Percentiles rank a stretch among this genome's conserved stretches.
Evolutionary conservation across 345 rosid species (phyloP).

Genomic region (Sonneratia caseolaris): DNA sequence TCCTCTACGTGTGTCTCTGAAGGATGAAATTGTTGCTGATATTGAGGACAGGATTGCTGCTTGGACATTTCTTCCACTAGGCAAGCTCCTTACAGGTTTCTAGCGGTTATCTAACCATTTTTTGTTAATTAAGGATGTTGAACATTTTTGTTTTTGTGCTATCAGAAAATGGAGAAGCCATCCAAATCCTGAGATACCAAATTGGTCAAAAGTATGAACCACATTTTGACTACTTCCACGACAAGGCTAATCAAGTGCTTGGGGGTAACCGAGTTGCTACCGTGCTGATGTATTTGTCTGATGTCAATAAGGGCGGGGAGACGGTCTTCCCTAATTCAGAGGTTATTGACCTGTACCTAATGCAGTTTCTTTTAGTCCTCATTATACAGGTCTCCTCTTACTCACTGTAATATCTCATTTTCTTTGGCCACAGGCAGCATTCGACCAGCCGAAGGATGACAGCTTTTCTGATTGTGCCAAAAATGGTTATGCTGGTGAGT

Average conservation of each 20-base stretch:
- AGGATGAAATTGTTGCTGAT: slow-evolving; percentile 74
- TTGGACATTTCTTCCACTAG: slow-evolving; percentile 88
- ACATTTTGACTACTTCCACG: slow-evolving; percentile 79
- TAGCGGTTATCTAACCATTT: not conserved
- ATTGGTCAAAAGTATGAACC: slow-evolving; percentile 90
- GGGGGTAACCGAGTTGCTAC: slow-evolving; percentile 94
- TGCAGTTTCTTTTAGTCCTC: not conserved
- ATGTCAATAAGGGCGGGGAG: slow-evolving; percentile 76
- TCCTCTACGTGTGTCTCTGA: slow-evolving; percentile 14
- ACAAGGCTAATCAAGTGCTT: slow-evolving; percentile 39
- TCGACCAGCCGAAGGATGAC: slow-evolving; percentile 46
- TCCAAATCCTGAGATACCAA: slow-evolving; percentile 83
- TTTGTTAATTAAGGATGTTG: not conserved
- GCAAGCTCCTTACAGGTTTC: slow-evolving; percentile 19
- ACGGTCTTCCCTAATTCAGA: slow-evolving; percentile 69
- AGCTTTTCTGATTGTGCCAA: slow-evolving; percentile 81
- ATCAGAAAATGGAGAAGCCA: slow-evolving; percentile 87
- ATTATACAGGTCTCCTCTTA: not conserved
- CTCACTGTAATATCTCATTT: not conserved
- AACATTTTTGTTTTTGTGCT: not conserved
- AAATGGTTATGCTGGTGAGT: slow-evolving; percentile 68
- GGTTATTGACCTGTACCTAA: slow-evolving; percentile 21
- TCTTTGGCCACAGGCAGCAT: slow-evolving; percentile 20
- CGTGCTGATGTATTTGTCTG: slow-evolving; percentile 86
- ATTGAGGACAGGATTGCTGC: slow-evolving; percentile 75